Conservation (phyloP, 176 grass and related monocot genomes). For the Calamus simplicifolius region DNA sequence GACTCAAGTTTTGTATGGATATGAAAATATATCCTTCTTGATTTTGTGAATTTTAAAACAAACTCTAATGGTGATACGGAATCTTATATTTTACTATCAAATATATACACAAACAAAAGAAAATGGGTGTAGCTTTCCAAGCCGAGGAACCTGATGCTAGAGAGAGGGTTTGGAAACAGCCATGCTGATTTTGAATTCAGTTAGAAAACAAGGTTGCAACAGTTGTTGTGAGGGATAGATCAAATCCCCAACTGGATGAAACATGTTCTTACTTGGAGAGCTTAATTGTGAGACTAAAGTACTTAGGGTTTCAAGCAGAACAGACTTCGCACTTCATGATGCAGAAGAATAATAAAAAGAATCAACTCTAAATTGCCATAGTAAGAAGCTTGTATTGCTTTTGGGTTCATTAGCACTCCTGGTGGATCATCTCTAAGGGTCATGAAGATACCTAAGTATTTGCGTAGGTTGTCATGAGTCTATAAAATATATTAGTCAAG, state of each 20-base stretch:
- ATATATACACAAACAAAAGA: constrained; percentile 44
- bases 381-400: constrained; percentile 47
- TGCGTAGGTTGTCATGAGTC: constrained; percentile 45
- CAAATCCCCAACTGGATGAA: constrained; percentile 28
- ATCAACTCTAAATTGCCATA: constrained; percentile 43
- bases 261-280: constrained; percentile 37
- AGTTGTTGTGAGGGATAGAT: constrained; percentile 31
- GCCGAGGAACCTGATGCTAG: constrained; percentile 41
- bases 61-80: constrained; percentile 21
- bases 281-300: constrained; percentile 36
- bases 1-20: too few species aligned
- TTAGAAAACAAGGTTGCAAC: constrained; percentile 36
- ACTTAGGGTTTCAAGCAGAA: constrained; percentile 41
- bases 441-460: constrained; percentile 51
- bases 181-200: constrained; percentile 55
- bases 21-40: too few species aligned
- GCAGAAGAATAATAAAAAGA: constrained; percentile 52
- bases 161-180: constrained; percentile 39
- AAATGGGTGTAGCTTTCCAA: constrained; percentile 50
- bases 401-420: constrained; percentile 44
- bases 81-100: constrained; percentile 58
- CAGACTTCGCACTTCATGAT: constrained; percentile 43
- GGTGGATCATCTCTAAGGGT: constrained; percentile 32
- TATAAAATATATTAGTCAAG: constrained; percentile 35
- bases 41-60: too few species aligned